Conservation (phyloP, 108 stramenopile species). For the Fragilariopsis cylindrus region DNA sequence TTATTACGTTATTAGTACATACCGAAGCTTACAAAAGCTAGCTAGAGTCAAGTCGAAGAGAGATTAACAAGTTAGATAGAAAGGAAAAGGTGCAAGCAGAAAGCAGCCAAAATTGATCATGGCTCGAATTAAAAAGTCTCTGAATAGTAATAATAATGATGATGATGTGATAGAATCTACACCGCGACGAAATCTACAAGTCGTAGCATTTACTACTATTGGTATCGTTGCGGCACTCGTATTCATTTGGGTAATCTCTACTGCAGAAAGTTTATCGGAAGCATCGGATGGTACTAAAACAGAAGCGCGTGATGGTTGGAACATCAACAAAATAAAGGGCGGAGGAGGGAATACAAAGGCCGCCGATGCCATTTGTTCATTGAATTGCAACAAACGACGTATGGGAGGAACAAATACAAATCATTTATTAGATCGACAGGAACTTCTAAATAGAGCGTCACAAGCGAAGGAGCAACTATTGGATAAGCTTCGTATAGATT, state of each 20-base stretch:
- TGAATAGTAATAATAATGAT: background rate
- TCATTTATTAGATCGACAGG: conserved; percentile 10
- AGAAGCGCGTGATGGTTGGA: background rate
- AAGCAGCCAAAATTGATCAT: background rate
- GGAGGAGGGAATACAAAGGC: too few species aligned
- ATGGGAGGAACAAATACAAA: conserved; percentile 9
- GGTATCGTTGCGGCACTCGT: background rate
- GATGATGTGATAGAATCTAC: background rate
- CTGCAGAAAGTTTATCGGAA: conserved; percentile 1
- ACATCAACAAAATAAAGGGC: background rate
- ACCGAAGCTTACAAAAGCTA: background rate
- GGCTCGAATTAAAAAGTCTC: background rate
- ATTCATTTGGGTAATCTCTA: conserved; percentile 8
- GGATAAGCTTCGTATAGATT: conserved; percentile 25
- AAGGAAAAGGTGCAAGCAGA: background rate
- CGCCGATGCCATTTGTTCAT: background rate
- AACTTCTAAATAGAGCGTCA: conserved; percentile 11
- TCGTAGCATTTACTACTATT: background rate
- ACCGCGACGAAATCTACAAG: background rate
- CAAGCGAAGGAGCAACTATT: conserved; percentile 21
- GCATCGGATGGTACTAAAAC: background rate
- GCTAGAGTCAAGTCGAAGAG: too few species aligned
- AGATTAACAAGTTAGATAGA: background rate
- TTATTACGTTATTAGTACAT: background rate
- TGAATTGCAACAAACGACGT: background rate